Conservation (phyloP, 805 yeast genomes). For the Teunomyces pallodes region DNA sequence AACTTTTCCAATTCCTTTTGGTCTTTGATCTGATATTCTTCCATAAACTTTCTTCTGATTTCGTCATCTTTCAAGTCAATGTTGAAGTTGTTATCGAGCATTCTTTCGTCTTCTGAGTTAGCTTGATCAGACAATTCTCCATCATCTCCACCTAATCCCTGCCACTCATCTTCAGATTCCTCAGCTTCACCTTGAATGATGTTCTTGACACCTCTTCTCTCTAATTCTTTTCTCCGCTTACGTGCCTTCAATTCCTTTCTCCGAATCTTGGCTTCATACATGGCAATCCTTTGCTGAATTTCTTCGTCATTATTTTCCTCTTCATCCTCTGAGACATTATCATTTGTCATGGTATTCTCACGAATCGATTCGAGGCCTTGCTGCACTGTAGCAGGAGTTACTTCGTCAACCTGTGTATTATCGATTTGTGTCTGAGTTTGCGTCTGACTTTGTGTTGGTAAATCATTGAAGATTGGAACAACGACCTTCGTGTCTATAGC, state of each 20-base stretch:
- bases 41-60: slow-evolving; percentile 55
- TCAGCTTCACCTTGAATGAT: slow-evolving; percentile 81
- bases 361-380: slow-evolving; percentile 22
- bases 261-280: slow-evolving; percentile 38
- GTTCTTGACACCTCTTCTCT: slow-evolving; percentile 52
- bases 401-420: slow-evolving; percentile 18
- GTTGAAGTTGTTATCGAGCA: slow-evolving; percentile 70
- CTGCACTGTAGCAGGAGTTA: slow-evolving; percentile 14
- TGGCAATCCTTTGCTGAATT: slow-evolving; percentile 29
- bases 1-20: slow-evolving; percentile 62
- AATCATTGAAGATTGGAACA: neutral
- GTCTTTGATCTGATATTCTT: slow-evolving; percentile 62
- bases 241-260: slow-evolving; percentile 32
- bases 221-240: slow-evolving; percentile 49
- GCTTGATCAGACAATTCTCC: slow-evolving; percentile 57
- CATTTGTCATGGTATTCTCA: slow-evolving; percentile 7
- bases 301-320: slow-evolving; percentile 22
- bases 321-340: slow-evolving; percentile 14
- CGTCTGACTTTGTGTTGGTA: neutral
- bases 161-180: slow-evolving; percentile 89
- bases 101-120: slow-evolving; percentile 72
- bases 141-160: slow-evolving; percentile 74
- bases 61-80: slow-evolving; percentile 56
- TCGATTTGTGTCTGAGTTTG: slow-evolving; percentile 1
- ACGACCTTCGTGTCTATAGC: neutral